Evolutionary conservation across 2,329 filamentous ascomycete genomes (phyloP).

Genomic region (Fusarium succisae): DNA sequence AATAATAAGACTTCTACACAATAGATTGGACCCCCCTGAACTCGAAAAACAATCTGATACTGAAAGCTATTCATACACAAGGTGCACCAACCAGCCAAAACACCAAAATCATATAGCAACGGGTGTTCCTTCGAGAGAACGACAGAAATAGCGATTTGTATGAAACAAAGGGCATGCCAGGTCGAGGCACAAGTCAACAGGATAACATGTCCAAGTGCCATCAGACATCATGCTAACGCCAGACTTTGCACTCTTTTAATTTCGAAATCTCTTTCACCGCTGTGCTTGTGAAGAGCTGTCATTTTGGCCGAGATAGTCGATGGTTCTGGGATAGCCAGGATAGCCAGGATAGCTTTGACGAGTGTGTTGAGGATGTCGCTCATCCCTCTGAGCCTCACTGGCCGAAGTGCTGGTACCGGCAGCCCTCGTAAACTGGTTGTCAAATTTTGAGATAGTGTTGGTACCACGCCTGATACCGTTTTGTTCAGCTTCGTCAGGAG

Average conservation of each 20-base stretch:
- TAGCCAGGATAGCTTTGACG: background rate
- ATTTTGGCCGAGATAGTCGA: background rate
- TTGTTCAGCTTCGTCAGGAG: background rate
- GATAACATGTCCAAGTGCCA: background rate
- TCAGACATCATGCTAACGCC: background rate
- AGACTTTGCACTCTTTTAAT: background rate
- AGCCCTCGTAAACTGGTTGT: background rate
- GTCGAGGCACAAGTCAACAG: background rate
- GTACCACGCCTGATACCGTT: background rate
- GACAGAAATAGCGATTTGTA: background rate
- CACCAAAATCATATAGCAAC: background rate
- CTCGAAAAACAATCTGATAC: background rate
- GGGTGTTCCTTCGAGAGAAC: background rate
- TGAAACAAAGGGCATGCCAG: background rate
- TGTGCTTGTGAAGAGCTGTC: background rate
- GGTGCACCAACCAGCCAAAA: background rate
- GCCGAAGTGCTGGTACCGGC: background rate
- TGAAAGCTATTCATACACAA: background rate
- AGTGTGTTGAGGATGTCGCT: background rate
- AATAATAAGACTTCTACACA: background rate
- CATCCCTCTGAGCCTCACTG: background rate
- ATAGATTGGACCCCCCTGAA: background rate
- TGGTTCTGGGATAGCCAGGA: background rate
- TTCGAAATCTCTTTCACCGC: background rate
- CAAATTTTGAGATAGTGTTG: slow-evolving; percentile 2